Evolutionary conservation across 345 rosid species (phyloP).

Genomic region (Bruguiera parviflora): DNA sequence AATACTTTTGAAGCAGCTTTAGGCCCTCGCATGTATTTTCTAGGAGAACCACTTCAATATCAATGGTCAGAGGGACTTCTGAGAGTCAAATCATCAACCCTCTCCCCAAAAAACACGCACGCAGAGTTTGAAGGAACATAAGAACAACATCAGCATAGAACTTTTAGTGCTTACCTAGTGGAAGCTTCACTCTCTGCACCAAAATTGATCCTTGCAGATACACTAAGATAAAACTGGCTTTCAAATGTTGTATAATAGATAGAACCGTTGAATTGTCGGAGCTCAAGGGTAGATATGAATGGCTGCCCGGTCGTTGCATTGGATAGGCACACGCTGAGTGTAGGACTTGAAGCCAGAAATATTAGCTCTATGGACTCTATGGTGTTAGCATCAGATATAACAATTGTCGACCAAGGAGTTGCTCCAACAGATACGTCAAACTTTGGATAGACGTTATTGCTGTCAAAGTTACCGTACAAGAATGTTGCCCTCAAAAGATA

Average conservation of each 20-base stretch:
- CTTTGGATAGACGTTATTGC: constrained; percentile 82
- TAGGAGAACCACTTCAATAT: neutral
- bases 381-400: constrained; percentile 63
- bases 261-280: constrained; percentile 89
- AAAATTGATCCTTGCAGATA: constrained; percentile 90
- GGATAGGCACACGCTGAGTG: constrained; percentile 77
- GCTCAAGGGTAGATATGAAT: constrained; percentile 97
- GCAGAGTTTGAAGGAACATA: neutral
- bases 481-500: constrained; percentile 94
- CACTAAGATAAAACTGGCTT: constrained; percentile 62
- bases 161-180: constrained; percentile 50
- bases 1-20: neutral
- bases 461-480: constrained; percentile 87
- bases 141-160: neutral
- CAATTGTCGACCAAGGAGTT: constrained; percentile 90
- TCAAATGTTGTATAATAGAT: constrained; percentile 62
- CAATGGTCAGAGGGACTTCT: neutral
- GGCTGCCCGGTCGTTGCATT: constrained; percentile 98
- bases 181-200: constrained; percentile 85
- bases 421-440: constrained; percentile 90
- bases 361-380: constrained; percentile 73
- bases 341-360: constrained; percentile 73
- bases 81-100: neutral
- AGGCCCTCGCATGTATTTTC: neutral
- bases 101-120: neutral